Evolutionary conservation across 2,329 filamentous ascomycete genomes (phyloP).

Genomic region (Hypoxylon sp.): DNA sequence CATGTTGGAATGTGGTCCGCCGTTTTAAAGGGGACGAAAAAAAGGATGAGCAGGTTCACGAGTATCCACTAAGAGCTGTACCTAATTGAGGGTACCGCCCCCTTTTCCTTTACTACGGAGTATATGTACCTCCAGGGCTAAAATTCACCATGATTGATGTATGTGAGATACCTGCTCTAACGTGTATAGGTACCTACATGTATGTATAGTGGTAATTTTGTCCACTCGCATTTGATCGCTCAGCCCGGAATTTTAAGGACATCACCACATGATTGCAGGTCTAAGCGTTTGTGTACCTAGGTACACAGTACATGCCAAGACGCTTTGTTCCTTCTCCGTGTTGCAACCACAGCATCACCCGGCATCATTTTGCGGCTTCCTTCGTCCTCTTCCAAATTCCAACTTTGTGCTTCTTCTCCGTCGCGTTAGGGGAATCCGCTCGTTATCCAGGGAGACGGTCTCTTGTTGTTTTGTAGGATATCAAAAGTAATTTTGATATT

Average conservation of each 20-base stretch:
- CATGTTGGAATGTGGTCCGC: neutral
- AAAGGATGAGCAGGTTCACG: no score
- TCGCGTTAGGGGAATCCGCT: constrained; percentile 34
- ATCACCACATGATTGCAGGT: neutral
- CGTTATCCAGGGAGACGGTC: constrained; percentile 32
- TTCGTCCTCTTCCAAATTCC: constrained; percentile 22
- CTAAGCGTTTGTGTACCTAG: neutral
- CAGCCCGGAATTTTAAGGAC: neutral
- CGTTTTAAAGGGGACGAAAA: no score
- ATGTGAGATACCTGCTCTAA: no score
- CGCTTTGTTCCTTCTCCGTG: constrained; percentile 8
- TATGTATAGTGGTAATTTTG: no score
- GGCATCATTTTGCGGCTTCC: constrained; percentile 20
- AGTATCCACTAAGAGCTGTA: no score
- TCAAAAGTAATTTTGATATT: constrained; percentile 38
- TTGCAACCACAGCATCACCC: constrained; percentile 17
- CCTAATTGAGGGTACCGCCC: neutral
- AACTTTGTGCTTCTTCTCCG: constrained; percentile 22
- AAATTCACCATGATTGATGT: no score
- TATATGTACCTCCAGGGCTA: no score
- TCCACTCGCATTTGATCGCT: no score
- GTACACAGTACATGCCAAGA: constrained; percentile 4
- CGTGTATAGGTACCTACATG: constrained; percentile 1
- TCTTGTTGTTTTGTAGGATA: constrained; percentile 28
- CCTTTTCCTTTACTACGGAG: no score